These are phyloP conservation scores for Trichoderma sp. DNA, from an alignment of 2,329 filamentous ascomycete genomes.

Conservation along the genomic window DNA sequence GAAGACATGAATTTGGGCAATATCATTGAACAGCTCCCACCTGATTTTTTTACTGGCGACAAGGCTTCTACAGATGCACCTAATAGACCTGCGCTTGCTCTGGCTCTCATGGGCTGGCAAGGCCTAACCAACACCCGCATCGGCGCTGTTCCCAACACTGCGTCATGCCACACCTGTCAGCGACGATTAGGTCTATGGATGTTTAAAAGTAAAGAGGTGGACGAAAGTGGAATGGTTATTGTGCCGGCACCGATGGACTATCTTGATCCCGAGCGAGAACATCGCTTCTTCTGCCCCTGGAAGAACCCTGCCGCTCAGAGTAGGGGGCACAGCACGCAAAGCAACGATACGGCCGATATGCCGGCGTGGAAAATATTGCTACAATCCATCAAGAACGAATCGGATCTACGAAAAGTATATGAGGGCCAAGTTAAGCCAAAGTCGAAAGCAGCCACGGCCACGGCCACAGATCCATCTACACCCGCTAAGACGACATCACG, in stretches of 20 bases:
- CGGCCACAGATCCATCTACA: slow-evolving; percentile 22
- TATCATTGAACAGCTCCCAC: slow-evolving; percentile 49
- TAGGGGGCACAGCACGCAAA: slow-evolving; percentile 31
- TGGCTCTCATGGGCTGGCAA: slow-evolving; percentile 76
- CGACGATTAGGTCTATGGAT: slow-evolving; percentile 90
- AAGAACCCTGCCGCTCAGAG: slow-evolving; percentile 62
- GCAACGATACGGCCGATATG: slow-evolving; percentile 35
- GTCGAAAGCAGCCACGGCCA: slow-evolving; percentile 19
- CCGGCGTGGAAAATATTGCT: slow-evolving; percentile 56
- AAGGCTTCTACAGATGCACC: slow-evolving; percentile 34
- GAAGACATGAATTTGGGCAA: slow-evolving; percentile 49
- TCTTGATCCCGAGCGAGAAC: slow-evolving; percentile 68
- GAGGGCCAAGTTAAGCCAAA: slow-evolving; percentile 32
- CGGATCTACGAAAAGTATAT: slow-evolving; percentile 46
- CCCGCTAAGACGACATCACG: slow-evolving; percentile 19
- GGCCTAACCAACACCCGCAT: slow-evolving; percentile 55
- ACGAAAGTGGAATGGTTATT: slow-evolving; percentile 50
- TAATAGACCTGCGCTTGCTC: slow-evolving; percentile 61
- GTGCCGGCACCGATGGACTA: slow-evolving; percentile 61
- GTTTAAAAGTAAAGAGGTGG: slow-evolving; percentile 73
- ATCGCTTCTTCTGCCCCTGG: slow-evolving; percentile 85
- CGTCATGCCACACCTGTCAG: slow-evolving; percentile 81
- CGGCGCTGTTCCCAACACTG: slow-evolving; percentile 65
- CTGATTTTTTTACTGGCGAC: slow-evolving; percentile 51
- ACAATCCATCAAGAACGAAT: slow-evolving; percentile 56